Evolutionary conservation across 495 filamentous ascomycete genomes (phyloP).

Genomic region (Penicillium manginii): DNA sequence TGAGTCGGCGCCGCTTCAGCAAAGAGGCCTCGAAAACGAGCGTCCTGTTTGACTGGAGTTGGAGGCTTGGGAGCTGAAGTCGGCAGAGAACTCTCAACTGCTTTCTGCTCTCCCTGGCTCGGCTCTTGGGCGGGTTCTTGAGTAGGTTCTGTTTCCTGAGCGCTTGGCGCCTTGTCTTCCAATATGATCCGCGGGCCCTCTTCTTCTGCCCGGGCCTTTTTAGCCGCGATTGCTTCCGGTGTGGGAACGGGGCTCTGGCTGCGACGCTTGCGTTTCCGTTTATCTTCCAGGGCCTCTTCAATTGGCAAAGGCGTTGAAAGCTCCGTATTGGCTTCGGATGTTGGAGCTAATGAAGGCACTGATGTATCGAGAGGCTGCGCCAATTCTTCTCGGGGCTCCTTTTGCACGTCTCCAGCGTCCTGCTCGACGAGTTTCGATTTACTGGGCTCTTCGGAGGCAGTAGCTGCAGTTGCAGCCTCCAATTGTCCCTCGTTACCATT

Average conservation of each 20-base stretch:
- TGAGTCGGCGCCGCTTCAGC: slow-evolving; percentile 29
- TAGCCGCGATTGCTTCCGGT: slow-evolving; percentile 45
- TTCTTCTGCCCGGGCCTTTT: slow-evolving; percentile 46
- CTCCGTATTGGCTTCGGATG: slow-evolving; percentile 34
- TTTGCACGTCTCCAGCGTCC: slow-evolving; percentile 23
- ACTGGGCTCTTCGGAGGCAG: neutral
- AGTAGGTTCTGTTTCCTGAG: slow-evolving; percentile 15
- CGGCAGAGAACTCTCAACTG: slow-evolving; percentile 15
- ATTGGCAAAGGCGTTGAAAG: slow-evolving; percentile 39
- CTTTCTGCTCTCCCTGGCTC: slow-evolving; percentile 13
- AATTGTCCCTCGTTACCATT: neutral
- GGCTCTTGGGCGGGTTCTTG: neutral
- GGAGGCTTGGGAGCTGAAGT: neutral
- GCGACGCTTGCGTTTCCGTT: slow-evolving; percentile 73
- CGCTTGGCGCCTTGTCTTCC: slow-evolving; percentile 31
- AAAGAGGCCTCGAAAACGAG: slow-evolving; percentile 62
- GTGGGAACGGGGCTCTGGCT: slow-evolving; percentile 69
- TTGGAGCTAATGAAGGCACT: slow-evolving; percentile 15
- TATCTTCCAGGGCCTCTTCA: slow-evolving; percentile 56
- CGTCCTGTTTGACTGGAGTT: slow-evolving; percentile 36
- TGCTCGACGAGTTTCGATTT: slow-evolving; percentile 30
- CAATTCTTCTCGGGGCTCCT: slow-evolving; percentile 15
- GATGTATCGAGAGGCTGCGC: slow-evolving; percentile 21
- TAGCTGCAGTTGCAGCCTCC: neutral
- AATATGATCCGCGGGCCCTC: slow-evolving; percentile 31